Evolutionary conservation across 2,329 filamentous ascomycete species (phyloP), one percentile per base, ranked within the genome.

Genomic region (Alternaria ethzedia): DNA sequence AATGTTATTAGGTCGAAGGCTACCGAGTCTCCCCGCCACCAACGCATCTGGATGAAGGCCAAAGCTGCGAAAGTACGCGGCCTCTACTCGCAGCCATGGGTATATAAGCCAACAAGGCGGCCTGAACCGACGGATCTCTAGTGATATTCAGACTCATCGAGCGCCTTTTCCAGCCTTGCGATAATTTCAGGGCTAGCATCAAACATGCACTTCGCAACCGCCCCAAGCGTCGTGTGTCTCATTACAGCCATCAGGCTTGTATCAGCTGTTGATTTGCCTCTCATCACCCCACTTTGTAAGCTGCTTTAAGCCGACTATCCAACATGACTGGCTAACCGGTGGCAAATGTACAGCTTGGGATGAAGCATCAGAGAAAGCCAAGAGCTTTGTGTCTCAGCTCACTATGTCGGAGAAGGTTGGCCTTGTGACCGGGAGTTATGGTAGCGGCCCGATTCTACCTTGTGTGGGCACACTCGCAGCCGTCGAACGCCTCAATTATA

Each of bases 401-500:
- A 51, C 17, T 6, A 15, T 13, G 17, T 13, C 47, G 1, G 47
- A 32, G 26, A 51, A 51, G 8, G 21, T 32, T 20, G 47, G 6
- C 47, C n/a, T 51, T 20, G 47, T 51, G 1, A 51, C 47, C 8
- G 26, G 26, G 5, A 51, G 7, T 6, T 21, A 51, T 30, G n/a
- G 47, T 20, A 21, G 26, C 26, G 17, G 17, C 10, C 26, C 47
- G 17, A 5, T 6, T n/a, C 26, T 10, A 3, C 74, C 73, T 1
- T 78, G 75, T 43, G 69, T 78, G 13, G 80, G 80, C 6, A 79
- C 78, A 62, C 78, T 80, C 25, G 73, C 73, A 30, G 73, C 74
- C 28, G 78, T 83, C 20, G 63, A 72, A 12, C 70, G 80, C 8
- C 71, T 83, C 11, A 78, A 78, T 25, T 82, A 81, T 67, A 75